Percentiles rank a stretch among this genome's conserved stretches.
Conservation (phyloP, 495 filamentous ascomycete species). For the Penicillium crystallinum region DNA sequence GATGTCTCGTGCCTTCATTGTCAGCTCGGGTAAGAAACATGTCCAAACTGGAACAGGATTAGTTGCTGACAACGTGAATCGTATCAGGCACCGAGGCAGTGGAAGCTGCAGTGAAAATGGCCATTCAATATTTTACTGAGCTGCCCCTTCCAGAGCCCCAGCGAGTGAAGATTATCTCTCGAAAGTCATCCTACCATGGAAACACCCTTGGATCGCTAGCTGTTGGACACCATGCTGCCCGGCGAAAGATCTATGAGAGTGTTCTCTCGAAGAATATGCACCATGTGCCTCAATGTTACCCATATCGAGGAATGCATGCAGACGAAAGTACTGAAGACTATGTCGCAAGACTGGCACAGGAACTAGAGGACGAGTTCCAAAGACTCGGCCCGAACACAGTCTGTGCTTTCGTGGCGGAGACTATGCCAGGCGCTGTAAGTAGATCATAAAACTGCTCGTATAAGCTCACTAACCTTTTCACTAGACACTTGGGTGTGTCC, state of each 20-base stretch:
- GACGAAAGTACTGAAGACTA: conserved; percentile 34
- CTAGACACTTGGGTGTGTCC: conserved; percentile 51
- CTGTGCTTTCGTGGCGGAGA: conserved; percentile 68
- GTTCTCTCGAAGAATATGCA: conserved; percentile 53
- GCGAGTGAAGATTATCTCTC: conserved; percentile 53
- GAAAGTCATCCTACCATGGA: conserved; percentile 65
- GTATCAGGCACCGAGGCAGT: conserved; percentile 55
- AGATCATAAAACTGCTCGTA: not conserved
- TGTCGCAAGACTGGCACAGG: conserved; percentile 52
- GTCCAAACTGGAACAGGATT: not conserved
- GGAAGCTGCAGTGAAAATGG: conserved; percentile 57
- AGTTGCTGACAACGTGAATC: not conserved
- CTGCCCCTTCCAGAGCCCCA: conserved; percentile 32
- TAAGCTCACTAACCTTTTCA: not conserved
- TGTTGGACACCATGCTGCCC: conserved; percentile 52
- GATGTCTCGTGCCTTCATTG: conserved; percentile 35
- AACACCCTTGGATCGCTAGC: conserved; percentile 63
- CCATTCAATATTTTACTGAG: conserved; percentile 54
- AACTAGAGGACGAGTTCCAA: conserved; percentile 68
- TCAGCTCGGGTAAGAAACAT: conserved; percentile 39
- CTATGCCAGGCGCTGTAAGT: conserved; percentile 48
- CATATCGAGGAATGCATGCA: conserved; percentile 46
- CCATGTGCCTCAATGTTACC: conserved; percentile 60
- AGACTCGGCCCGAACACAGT: conserved; percentile 61
- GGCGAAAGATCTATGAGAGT: conserved; percentile 56